Conservation (phyloP, 176 grass and related monocot genomes). For the Avena atlantica region DNA sequence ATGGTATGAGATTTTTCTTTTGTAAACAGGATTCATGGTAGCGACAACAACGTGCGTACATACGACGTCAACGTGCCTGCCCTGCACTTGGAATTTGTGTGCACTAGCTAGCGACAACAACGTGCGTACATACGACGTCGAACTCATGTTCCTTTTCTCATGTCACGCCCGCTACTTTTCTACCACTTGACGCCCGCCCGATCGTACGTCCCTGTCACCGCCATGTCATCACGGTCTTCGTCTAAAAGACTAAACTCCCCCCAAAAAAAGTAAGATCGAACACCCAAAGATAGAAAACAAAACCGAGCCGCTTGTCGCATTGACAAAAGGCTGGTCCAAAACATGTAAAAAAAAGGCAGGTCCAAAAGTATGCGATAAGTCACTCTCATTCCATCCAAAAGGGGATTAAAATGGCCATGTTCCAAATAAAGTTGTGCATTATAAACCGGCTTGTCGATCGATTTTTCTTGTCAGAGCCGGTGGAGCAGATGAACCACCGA, state of each 20-base stretch:
- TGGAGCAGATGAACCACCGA: conserved; percentile 45
- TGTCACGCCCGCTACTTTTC: background rate
- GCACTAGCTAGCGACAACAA: too few relatives aligned
- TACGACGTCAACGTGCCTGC: too few relatives aligned
- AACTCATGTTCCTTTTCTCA: background rate
- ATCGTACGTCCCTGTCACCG: background rate
- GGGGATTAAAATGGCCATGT: background rate
- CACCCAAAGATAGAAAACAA: background rate
- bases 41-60: too few relatives aligned
- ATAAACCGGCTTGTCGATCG: conserved; percentile 12
- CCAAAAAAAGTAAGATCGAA: background rate
- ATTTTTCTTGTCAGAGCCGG: conserved; percentile 32
- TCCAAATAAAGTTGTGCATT: background rate
- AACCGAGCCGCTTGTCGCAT: conserved; percentile 1
- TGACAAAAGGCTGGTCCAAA: background rate
- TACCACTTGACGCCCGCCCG: background rate
- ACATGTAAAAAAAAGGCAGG: too few relatives aligned
- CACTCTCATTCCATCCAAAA: background rate
- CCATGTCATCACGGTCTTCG: background rate
- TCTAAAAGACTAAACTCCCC: too few relatives aligned
- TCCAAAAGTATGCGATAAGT: background rate
- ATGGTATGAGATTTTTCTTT: too few relatives aligned
- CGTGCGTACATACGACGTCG: too few relatives aligned
- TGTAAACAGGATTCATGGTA: too few relatives aligned
- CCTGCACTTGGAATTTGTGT: too few relatives aligned